These are phyloP conservation scores for Sanguinoderma infundibulare DNA, from an alignment of 1,284 basidiomycete species.

Conservation along the genomic window DNA sequence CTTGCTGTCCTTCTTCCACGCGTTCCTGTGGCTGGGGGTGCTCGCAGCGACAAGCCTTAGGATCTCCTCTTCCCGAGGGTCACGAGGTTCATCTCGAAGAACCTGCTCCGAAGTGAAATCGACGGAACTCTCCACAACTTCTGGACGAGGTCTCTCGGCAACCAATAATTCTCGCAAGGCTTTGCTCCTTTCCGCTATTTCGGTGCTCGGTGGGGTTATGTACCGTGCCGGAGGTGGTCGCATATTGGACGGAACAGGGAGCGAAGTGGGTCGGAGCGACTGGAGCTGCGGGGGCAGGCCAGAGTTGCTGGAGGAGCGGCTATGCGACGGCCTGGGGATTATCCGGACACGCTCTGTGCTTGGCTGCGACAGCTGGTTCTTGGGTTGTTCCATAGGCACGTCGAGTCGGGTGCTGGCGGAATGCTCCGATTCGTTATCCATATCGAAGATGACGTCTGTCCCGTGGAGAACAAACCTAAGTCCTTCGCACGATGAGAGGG, in stretches of 20 bases:
- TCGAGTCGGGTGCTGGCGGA: conserved; percentile 13
- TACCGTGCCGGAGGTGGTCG: conserved; percentile 22
- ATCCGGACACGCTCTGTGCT: conserved; percentile 23
- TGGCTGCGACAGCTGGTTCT: conserved; percentile 20
- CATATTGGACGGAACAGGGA: conserved; percentile 58
- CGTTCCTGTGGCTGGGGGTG: conserved; percentile 70
- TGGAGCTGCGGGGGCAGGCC: conserved; percentile 61
- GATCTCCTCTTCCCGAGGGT: conserved; percentile 59
- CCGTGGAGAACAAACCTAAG: background rate
- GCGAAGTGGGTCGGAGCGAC: conserved; percentile 65
- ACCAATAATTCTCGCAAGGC: conserved; percentile 28
- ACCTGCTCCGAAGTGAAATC: conserved; percentile 3
- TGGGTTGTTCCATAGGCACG: conserved; percentile 21
- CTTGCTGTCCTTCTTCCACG: conserved; percentile 66
- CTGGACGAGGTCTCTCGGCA: conserved; percentile 10
- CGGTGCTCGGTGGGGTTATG: conserved; percentile 8
- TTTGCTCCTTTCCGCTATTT: conserved; percentile 26
- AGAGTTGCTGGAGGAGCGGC: conserved; percentile 35
- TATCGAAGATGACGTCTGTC: conserved; percentile 69
- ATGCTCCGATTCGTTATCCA: conserved; percentile 52
- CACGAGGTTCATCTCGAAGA: conserved; percentile 27
- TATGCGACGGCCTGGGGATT: conserved; percentile 30
- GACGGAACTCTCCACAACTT: conserved; percentile 13
- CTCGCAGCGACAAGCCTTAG: conserved; percentile 66
- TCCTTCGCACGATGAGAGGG: background rate